Base-by-base conservation (phyloP, 371 early-diverging fungal genomes). In the Mucor piriformis region DNA sequence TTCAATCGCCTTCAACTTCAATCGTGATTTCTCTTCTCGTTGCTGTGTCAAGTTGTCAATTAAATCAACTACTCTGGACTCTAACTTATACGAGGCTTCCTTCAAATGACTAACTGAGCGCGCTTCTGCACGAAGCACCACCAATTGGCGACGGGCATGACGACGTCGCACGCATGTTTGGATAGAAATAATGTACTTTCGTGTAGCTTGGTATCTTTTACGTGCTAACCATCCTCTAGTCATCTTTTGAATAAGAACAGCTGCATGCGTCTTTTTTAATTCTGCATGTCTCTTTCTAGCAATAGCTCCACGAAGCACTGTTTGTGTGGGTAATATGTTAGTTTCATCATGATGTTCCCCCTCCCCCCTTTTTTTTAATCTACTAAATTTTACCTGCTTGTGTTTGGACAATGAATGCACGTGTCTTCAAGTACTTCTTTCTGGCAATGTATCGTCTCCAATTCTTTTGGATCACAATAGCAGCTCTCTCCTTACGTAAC, bases 81-180 rank as follows among this genome's bases (percentile, higher is more conserved):
- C 98, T 15, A 99, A 84, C 72, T 92, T 89, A 73, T 91, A 91
- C 4, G 96, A 93, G n/a, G 90, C 85, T 66, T 96, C 95, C 74
- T 95, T 92, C 72, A 95, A 86, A 71, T 97, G 96, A 55, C 88
- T 91, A 7, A 94, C 93, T 16, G 93, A 93, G 34, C 91, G 80
- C 10, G 93, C 92, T 72, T 99, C 97, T 16, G 85, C 86, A 64
- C 91, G 89, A 59, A 92, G 83, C 21, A 71, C 65, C 38, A 74
- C 73, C 46, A 94, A 74, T 58, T 84, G 85, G 37, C 79, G 77
- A 43, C 82, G 77, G 10, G 97, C 97, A 16, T 70, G 70, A 32
- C 79, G 82, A 13, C 93, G 86, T 47, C 98, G 92, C 33, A 92
- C 70, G 50, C 86, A 88, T 7, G 92, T 85, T 78, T 99, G 99